Conservation (phyloP, 169 alveolate species). For the Plasmodium vivax region DNA sequence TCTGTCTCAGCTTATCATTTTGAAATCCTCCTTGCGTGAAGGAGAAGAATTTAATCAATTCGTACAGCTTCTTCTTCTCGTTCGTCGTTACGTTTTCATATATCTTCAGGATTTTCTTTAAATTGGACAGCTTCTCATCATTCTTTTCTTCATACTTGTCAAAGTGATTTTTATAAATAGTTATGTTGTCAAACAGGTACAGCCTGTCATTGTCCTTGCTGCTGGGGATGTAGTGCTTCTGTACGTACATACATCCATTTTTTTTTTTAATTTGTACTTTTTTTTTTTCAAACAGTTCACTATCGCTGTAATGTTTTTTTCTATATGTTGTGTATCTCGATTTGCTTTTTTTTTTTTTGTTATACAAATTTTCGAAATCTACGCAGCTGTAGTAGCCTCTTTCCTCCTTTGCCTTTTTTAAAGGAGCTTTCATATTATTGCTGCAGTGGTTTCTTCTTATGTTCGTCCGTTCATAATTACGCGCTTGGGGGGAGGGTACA, state of each 20-base stretch:
- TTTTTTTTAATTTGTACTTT: slow-evolving; percentile 16
- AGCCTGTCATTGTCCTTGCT: slow-evolving; percentile 7
- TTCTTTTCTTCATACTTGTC: slow-evolving; percentile 21
- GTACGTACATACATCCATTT: slow-evolving; percentile 35
- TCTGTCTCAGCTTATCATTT: slow-evolving; percentile 49
- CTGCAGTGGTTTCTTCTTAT: neutral
- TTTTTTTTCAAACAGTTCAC: slow-evolving; percentile 39
- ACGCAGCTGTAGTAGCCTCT: slow-evolving; percentile 65
- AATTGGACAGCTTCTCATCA: slow-evolving; percentile 30
- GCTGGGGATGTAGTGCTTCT: slow-evolving; percentile 16
- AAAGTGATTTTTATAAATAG: slow-evolving; percentile 61
- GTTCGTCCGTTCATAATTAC: neutral
- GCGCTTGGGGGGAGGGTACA: neutral
- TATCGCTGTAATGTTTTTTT: slow-evolving; percentile 52
- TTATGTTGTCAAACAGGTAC: slow-evolving; percentile 26
- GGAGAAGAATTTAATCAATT: slow-evolving; percentile 62
- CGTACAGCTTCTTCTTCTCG: slow-evolving; percentile 52
- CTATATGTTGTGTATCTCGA: slow-evolving; percentile 42
- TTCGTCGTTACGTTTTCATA: slow-evolving; percentile 60
- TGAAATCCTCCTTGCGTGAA: slow-evolving; percentile 73
- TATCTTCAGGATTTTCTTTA: slow-evolving; percentile 63
- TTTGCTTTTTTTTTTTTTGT: slow-evolving; percentile 67
- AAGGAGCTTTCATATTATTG: slow-evolving; percentile 52
- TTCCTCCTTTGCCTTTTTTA: slow-evolving; percentile 49
- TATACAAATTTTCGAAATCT: slow-evolving; percentile 63